These are phyloP conservation scores for Chernovozyma sophiae-reginae DNA, from an alignment of 1,139 yeast genomes.

Conservation along the genomic window DNA sequence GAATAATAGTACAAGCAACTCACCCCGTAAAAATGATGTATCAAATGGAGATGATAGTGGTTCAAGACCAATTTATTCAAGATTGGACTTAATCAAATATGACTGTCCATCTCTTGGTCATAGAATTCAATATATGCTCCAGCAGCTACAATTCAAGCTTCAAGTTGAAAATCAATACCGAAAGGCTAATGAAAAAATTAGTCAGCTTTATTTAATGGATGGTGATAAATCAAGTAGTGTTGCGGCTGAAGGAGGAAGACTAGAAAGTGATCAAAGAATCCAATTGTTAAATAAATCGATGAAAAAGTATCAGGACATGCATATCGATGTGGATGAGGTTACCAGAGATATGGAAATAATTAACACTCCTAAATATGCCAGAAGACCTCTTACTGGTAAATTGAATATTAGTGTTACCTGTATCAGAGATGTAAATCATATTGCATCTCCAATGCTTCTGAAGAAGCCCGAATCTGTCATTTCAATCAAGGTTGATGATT, in stretches of 20 bases:
- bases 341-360: slow-evolving; percentile 61
- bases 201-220: slow-evolving; percentile 79
- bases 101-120: slow-evolving; percentile 97
- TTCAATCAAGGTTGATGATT: slow-evolving; percentile 81
- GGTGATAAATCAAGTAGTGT: slow-evolving; percentile 84
- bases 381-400: slow-evolving; percentile 81
- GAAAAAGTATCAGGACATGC: slow-evolving; percentile 86
- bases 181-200: slow-evolving; percentile 87
- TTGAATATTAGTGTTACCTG: slow-evolving; percentile 68
- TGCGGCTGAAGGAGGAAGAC: slow-evolving; percentile 84
- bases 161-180: slow-evolving; percentile 92
- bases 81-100: slow-evolving; percentile 80
- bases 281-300: slow-evolving; percentile 78
- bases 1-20: slow-evolving; percentile 6
- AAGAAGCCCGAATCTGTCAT: slow-evolving; percentile 79
- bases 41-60: slow-evolving; percentile 1
- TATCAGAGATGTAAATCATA: slow-evolving; percentile 87
- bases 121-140: slow-evolving; percentile 90
- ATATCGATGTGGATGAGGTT: slow-evolving; percentile 64
- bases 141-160: slow-evolving; percentile 85
- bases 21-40: slow-evolving; percentile 7
- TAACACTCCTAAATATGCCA: slow-evolving; percentile 64
- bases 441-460: slow-evolving; percentile 74
- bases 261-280: slow-evolving; percentile 82
- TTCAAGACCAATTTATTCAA: slow-evolving; percentile 48